A percentile compares a stretch with the other conserved stretches of the same genome.
Conservation (phyloP, 108 stramenopile genomes). For the Cyclotella choctawhatcheeana region DNA sequence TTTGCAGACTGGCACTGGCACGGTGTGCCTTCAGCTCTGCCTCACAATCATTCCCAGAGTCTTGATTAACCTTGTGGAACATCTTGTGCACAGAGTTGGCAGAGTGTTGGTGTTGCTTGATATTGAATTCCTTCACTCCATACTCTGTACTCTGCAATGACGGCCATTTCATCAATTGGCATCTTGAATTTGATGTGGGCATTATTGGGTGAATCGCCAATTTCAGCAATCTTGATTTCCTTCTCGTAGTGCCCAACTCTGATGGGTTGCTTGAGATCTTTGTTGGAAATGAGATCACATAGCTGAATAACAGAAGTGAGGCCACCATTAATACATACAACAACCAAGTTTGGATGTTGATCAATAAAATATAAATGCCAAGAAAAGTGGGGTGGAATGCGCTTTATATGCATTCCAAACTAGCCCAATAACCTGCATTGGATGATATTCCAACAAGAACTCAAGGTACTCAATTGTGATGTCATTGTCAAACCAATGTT, state of each 20-base stretch:
- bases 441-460: background rate
- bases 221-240: background rate
- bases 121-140: background rate
- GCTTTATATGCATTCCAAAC: background rate
- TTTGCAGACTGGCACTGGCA: background rate
- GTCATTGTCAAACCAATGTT: constrained; percentile 3
- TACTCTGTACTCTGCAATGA: background rate
- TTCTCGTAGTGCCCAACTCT: background rate
- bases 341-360: no score
- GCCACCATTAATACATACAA: background rate
- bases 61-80: background rate
- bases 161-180: background rate
- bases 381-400: no score
- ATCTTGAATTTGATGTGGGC: background rate
- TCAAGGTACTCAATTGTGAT: background rate
- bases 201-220: background rate
- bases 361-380: no score
- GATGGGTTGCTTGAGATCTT: background rate
- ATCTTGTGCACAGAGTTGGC: background rate
- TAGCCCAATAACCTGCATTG: background rate
- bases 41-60: background rate
- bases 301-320: constrained; percentile 1
- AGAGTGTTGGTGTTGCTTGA: background rate
- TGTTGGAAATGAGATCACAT: constrained; percentile 4
- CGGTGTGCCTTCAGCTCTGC: background rate